phyloP scores from a whole-genome alignment of 2,329 filamentous ascomycete genomes.

The Hypoxylon sp. region DNA sequence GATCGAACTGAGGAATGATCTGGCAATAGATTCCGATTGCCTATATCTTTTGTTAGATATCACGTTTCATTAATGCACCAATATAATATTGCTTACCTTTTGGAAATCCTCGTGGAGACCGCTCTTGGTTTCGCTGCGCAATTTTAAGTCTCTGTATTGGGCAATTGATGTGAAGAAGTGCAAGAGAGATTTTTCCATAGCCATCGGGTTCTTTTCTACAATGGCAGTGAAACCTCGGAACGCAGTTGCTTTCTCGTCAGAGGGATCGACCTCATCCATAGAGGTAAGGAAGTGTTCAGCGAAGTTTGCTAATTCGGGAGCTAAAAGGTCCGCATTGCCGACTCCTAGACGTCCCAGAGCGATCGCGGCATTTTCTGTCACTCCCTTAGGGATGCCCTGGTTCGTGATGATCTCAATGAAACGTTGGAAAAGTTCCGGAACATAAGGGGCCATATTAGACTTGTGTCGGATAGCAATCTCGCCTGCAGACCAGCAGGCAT shows the following conservation, averaged over 20 bases:
- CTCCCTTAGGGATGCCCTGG: slow-evolving; percentile 85
- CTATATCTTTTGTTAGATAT: slow-evolving; percentile 54
- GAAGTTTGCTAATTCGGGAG: slow-evolving; percentile 83
- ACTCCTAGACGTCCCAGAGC: slow-evolving; percentile 90
- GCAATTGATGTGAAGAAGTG: slow-evolving; percentile 90
- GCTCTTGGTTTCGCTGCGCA: slow-evolving; percentile 72
- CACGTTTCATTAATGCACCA: background rate
- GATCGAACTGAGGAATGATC: slow-evolving; percentile 72
- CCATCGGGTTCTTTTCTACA: slow-evolving; percentile 87
- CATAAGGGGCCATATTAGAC: slow-evolving; percentile 81
- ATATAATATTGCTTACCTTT: slow-evolving; percentile 68
- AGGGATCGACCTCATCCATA: slow-evolving; percentile 88
- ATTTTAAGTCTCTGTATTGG: slow-evolving; percentile 76
- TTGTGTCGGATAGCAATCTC: slow-evolving; percentile 89
- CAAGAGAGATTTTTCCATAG: slow-evolving; percentile 88
- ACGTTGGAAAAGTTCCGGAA: slow-evolving; percentile 81
- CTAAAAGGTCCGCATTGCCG: slow-evolving; percentile 81
- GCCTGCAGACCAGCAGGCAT: slow-evolving; percentile 96
- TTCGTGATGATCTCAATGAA: slow-evolving; percentile 88
- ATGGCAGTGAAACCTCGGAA: slow-evolving; percentile 91
- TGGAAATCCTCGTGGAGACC: slow-evolving; percentile 81
- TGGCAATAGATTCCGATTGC: slow-evolving; percentile 69
- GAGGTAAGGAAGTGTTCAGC: slow-evolving; percentile 84
- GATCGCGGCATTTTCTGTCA: slow-evolving; percentile 95
- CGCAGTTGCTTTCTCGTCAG: slow-evolving; percentile 94